A percentile compares a stretch with the other conserved stretches of the same genome.
Conservation (phyloP, 768 basidiomycete species). For the Filobasidium wieringae region DNA sequence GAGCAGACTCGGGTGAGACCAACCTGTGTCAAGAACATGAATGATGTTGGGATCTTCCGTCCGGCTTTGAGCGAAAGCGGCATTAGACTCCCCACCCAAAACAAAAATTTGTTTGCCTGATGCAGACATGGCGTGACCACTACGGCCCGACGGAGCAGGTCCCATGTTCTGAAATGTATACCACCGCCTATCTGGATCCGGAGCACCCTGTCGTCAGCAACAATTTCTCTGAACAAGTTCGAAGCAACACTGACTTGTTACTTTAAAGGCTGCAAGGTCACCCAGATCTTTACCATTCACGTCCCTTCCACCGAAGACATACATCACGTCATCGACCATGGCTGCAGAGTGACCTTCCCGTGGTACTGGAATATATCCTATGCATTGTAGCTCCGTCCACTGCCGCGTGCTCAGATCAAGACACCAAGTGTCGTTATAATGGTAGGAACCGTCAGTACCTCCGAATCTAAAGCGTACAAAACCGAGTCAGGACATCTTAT, state of each 20-base stretch:
- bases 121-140: constrained; percentile 95
- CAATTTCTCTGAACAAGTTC: not conserved
- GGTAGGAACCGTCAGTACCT: constrained; percentile 95
- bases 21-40: constrained; percentile 92
- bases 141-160: constrained; percentile 77
- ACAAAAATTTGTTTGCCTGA: constrained; percentile 73
- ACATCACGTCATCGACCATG: constrained; percentile 91
- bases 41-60: constrained; percentile 65
- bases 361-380: constrained; percentile 90
- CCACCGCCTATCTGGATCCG: constrained; percentile 74
- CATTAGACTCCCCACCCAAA: constrained; percentile 82
- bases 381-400: constrained; percentile 90
- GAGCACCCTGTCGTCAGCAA: constrained; percentile 12
- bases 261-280: constrained; percentile 92
- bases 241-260: constrained; percentile 65
- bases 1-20: constrained; percentile 34
- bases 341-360: constrained; percentile 94
- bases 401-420: constrained; percentile 66
- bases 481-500: not conserved
- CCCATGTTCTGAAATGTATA: constrained; percentile 99
- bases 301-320: constrained; percentile 92
- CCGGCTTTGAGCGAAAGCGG: constrained; percentile 48
- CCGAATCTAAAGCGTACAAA: constrained; percentile 58
- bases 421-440: constrained; percentile 98
- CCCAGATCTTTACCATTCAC: constrained; percentile 92